Evolutionary conservation across 2,329 filamentous ascomycete genomes (phyloP).

Genomic region (Gyromitra esculenta): DNA sequence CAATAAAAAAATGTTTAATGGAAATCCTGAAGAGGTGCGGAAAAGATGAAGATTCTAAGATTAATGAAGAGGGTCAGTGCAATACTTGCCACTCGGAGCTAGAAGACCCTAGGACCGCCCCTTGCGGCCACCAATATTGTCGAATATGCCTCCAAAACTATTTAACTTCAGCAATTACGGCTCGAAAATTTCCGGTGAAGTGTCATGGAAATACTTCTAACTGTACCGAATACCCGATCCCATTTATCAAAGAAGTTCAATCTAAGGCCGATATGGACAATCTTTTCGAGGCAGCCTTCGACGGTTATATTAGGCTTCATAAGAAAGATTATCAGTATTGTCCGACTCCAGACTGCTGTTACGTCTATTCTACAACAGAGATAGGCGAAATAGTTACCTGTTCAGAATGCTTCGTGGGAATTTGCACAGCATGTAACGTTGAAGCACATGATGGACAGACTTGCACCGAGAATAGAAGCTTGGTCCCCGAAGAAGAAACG

Average conservation of each 20-base stretch:
- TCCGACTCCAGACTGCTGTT: slow-evolving; percentile 51
- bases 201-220: slow-evolving; percentile 57
- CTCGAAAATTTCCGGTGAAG: slow-evolving; percentile 45
- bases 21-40: background rate
- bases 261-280: slow-evolving; percentile 57
- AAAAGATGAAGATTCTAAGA: background rate
- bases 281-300: slow-evolving; percentile 42
- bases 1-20: slow-evolving; percentile 11
- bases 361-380: slow-evolving; percentile 25
- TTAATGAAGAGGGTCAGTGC: slow-evolving; percentile 59
- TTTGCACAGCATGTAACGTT: slow-evolving; percentile 61
- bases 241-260: slow-evolving; percentile 51
- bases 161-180: slow-evolving; percentile 54
- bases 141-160: slow-evolving; percentile 61
- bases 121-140: slow-evolving; percentile 63
- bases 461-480: slow-evolving; percentile 59
- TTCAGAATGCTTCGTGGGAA: slow-evolving; percentile 55
- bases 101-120: slow-evolving; percentile 52
- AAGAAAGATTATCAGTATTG: slow-evolving; percentile 43
- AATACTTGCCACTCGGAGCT: slow-evolving; percentile 56
- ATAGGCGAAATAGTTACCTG: slow-evolving; percentile 42
- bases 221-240: slow-evolving; percentile 35
- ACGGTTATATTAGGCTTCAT: slow-evolving; percentile 34
- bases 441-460: slow-evolving; percentile 59
- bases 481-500: slow-evolving; percentile 55